Percentiles rank a stretch among this genome's conserved stretches.
phyloP scores from a whole-genome alignment of 805 yeast species.

The Millerozyma acaciae region DNA sequence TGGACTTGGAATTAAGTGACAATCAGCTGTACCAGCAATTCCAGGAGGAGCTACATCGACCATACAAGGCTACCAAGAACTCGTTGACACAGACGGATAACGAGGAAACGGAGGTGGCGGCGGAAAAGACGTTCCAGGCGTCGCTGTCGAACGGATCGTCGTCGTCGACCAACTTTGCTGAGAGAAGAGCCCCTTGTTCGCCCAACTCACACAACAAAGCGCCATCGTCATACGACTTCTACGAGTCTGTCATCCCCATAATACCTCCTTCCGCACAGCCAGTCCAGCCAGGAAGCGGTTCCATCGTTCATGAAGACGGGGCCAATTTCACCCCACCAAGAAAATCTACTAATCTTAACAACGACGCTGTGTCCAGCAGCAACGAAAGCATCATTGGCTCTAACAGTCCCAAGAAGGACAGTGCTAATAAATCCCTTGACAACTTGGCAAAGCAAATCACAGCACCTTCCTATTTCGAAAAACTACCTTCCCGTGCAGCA shows the following conservation, averaged over 20 bases:
- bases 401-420: slow-evolving; percentile 2
- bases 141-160: slow-evolving; percentile 9
- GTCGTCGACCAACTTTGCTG: slow-evolving; percentile 4
- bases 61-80: slow-evolving; percentile 12
- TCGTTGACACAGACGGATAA: slow-evolving; percentile 5
- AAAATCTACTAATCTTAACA: slow-evolving; percentile 2
- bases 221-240: slow-evolving; percentile 37
- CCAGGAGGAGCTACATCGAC: slow-evolving; percentile 34
- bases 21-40: slow-evolving; percentile 33
- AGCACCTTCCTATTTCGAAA: slow-evolving; percentile 32
- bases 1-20: slow-evolving; percentile 36
- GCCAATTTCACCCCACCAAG: slow-evolving; percentile 5
- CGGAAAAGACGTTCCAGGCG: slow-evolving; percentile 9
- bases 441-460: slow-evolving; percentile 39
- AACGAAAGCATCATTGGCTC: slow-evolving; percentile 1
- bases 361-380: slow-evolving; percentile 3
- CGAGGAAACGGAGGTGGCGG: slow-evolving; percentile 6
- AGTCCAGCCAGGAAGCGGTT: slow-evolving; percentile 5
- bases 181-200: slow-evolving; percentile 1
- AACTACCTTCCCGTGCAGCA: slow-evolving; percentile 33
- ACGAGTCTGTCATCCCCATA: slow-evolving; percentile 40
- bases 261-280: slow-evolving; percentile 15
- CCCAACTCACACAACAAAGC: slow-evolving; percentile 11
- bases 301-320: slow-evolving; percentile 5
- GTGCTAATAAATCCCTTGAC: slow-evolving; percentile 21